Conservation (phyloP, 1,284 basidiomycete species). For the Sphagnurus paluster region DNA sequence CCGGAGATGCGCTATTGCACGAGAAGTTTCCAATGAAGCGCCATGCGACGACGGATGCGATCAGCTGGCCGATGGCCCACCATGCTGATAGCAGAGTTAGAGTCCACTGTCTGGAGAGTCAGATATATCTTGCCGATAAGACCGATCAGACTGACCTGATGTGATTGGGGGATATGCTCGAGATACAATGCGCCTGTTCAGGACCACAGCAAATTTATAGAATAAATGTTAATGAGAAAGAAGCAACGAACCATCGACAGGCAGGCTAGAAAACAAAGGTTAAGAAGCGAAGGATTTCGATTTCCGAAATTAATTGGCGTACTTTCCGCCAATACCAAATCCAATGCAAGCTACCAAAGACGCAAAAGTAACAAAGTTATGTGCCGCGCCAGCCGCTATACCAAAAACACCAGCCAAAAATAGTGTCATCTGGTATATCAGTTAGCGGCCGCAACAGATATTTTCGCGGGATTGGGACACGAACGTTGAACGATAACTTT, state of each 20-base stretch:
- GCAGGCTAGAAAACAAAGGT: slow-evolving; percentile 34
- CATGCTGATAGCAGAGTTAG: slow-evolving; percentile 65
- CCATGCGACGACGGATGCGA: slow-evolving; percentile 52
- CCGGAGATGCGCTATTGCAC: slow-evolving; percentile 31
- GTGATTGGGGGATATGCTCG: slow-evolving; percentile 52
- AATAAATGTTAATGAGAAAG: slow-evolving; percentile 1
- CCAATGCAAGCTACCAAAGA: slow-evolving; percentile 53
- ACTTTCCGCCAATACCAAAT: slow-evolving; percentile 62
- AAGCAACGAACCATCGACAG: slow-evolving; percentile 48
- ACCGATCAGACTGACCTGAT: slow-evolving; percentile 37
- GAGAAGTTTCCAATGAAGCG: slow-evolving; percentile 52
- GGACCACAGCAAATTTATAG: not conserved
- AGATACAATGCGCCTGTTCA: slow-evolving; percentile 52
- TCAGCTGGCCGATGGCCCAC: slow-evolving; percentile 64
- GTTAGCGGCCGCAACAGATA: not conserved
- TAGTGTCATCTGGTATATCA: slow-evolving; percentile 42
- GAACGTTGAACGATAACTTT: slow-evolving; percentile 53
- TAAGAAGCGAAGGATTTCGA: slow-evolving; percentile 1
- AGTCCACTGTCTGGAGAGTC: slow-evolving; percentile 44
- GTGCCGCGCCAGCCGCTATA: slow-evolving; percentile 53
- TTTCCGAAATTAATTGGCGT: slow-evolving; percentile 18
- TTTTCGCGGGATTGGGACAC: slow-evolving; percentile 5
- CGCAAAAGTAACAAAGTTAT: slow-evolving; percentile 51
- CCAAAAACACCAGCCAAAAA: slow-evolving; percentile 62
- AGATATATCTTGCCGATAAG: not conserved